Evolutionary conservation across 257 asterid species (phyloP).

Genomic region (Solanum medicagineum): DNA sequence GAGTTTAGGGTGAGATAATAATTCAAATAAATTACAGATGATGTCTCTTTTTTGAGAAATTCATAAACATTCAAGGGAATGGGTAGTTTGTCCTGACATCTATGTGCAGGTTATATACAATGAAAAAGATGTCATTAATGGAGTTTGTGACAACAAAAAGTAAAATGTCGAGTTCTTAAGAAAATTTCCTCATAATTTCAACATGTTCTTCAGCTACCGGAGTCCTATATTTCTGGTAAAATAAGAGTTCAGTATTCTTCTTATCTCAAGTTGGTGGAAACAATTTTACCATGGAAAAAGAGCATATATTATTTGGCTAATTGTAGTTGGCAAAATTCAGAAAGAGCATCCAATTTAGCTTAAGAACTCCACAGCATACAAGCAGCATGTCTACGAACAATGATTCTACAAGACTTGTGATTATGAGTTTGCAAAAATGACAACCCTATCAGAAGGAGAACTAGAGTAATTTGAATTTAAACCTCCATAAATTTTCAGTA

Average conservation of each 20-base stretch:
- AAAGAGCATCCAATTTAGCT: not conserved
- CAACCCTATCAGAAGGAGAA: not conserved
- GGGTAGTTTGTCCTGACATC: not conserved
- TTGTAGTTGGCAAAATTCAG: not conserved
- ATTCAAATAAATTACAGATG: not conserved
- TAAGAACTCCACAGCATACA: not conserved
- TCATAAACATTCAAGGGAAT: not conserved
- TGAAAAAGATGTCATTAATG: not conserved
- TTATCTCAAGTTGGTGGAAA: not conserved
- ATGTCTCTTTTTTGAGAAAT: not conserved
- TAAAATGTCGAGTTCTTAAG: too few species aligned
- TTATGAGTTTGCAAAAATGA: not conserved
- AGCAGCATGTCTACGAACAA: not conserved
- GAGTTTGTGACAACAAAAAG: not conserved
- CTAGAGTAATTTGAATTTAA: not conserved
- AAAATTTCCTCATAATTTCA: not conserved
- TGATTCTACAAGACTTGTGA: not conserved
- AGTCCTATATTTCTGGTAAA: not conserved
- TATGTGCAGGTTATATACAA: not conserved
- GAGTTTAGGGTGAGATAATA: not conserved
- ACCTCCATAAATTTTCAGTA: not conserved
- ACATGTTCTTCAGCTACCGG: not conserved
- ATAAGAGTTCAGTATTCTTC: not conserved
- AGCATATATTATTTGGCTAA: not conserved
- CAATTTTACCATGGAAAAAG: not conserved